These are phyloP conservation scores for Colletotrichum eremochloae DNA, from an alignment of 2,329 filamentous ascomycete species.

Conservation along the genomic window DNA sequence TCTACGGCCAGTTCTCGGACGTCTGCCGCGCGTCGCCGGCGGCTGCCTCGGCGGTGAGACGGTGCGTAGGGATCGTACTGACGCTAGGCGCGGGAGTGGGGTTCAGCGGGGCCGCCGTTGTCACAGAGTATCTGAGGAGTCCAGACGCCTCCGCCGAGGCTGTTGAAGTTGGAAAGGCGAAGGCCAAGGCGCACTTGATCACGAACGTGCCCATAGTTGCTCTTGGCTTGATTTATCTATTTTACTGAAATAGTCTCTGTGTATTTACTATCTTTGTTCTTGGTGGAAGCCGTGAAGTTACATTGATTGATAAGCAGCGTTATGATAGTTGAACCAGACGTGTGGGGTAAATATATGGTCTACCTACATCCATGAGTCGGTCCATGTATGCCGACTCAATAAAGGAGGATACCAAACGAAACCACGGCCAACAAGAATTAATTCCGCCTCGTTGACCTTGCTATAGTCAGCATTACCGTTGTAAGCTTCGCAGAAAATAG, in stretches of 20 bases:
- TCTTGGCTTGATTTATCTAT: conserved; percentile 18
- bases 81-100: conserved; percentile 29
- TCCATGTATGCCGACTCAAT: too few species aligned
- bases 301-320: fast-evolving
- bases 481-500: too few species aligned
- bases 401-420: too few species aligned
- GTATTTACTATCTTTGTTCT: fast-evolving
- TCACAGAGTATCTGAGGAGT: conserved; percentile 25
- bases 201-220: conserved; percentile 31
- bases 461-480: too few species aligned
- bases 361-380: too few species aligned
- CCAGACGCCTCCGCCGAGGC: conserved; percentile 16
- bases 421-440: too few species aligned
- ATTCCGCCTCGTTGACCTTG: too few species aligned
- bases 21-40: conserved; percentile 31
- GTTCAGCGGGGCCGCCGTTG: conserved; percentile 30
- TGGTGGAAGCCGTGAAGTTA: fast-evolving
- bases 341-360: too few species aligned
- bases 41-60: conserved; percentile 21
- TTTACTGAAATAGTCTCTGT: not conserved
- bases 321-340: not conserved
- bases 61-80: conserved; percentile 33
- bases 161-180: conserved; percentile 23
- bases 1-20: conserved; percentile 31
- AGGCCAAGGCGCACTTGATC: conserved; percentile 26